Percentiles rank a stretch among this genome's conserved stretches.
Conservation (phyloP, 2,329 filamentous ascomycete species). For the Eurotiales sp. region DNA sequence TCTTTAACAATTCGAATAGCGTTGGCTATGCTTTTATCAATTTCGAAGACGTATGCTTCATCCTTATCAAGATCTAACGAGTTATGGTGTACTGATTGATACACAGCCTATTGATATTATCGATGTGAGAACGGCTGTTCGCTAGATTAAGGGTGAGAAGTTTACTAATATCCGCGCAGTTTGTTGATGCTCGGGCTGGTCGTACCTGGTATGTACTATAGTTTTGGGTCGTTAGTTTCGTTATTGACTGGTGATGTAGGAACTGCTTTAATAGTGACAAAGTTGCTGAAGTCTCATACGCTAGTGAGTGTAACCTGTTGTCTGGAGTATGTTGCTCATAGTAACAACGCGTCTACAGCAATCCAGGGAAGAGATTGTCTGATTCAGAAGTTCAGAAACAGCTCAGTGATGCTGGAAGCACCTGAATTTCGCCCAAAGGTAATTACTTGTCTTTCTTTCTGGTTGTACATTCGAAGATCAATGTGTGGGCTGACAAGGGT, state of each 20-base stretch:
- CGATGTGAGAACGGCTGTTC: constrained; percentile 46
- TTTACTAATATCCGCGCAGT: constrained; percentile 46
- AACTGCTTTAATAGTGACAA: constrained; percentile 80
- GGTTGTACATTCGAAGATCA: too few species aligned
- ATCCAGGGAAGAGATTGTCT: constrained; percentile 91
- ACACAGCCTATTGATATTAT: constrained; percentile 68
- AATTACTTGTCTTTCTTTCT: constrained; percentile 44
- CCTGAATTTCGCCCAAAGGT: constrained; percentile 81
- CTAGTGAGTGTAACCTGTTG: constrained; percentile 63
- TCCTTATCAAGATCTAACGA: not conserved
- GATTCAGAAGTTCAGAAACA: constrained; percentile 94
- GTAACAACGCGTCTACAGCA: constrained; percentile 58
- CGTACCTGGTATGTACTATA: constrained; percentile 62
- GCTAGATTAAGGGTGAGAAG: not conserved
- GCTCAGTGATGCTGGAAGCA: constrained; percentile 87
- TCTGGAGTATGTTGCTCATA: too few species aligned
- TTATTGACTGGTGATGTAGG: constrained; percentile 45
- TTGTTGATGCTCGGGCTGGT: constrained; percentile 66
- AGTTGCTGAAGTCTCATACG: constrained; percentile 86
- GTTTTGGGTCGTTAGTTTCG: too few species aligned
- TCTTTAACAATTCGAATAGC: constrained; percentile 45
- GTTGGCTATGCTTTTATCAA: constrained; percentile 98
- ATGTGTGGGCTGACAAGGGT: not conserved
- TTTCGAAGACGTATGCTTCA: constrained; percentile 67
- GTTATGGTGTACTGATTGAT: constrained; percentile 35